Base-by-base conservation (phyloP, 2,329 filamentous ascomycete genomes). In the Lasiodiplodia sp. region DNA sequence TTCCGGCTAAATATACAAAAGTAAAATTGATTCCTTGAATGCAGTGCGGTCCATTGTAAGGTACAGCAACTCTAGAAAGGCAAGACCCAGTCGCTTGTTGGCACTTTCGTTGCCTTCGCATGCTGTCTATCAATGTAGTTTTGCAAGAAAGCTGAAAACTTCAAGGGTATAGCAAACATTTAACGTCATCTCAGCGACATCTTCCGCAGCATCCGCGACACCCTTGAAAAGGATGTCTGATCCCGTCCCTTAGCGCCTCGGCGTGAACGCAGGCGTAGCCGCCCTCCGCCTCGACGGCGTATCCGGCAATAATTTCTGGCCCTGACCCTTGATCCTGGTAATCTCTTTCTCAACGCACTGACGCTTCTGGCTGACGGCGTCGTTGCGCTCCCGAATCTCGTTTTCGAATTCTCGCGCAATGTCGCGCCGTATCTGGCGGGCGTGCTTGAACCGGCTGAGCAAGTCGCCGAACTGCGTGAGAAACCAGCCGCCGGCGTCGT, bases 401-500 rank as follows among this genome's bases (percentile, higher is more conserved):
- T 79, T 73, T 72, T 90, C 88, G 70, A 88, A 88, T 2, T 80
- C 76, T 38, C 79, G 77, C 3, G 86, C 86, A 5, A 85, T 80
- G 64, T 82, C 82, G 25, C 88, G 82, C 74, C 88, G 86, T 51
- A 84, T 82, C 69, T 83, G 82, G 51, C 88, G 82, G 34, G 84
- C 81, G 1, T 82, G 78, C 72, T 84, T 88, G 72, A 88, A 83
- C 58, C 83, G 82, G 21, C 78, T 76, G 47, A 89, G 75, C 51
- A 88, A 78, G 4, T 80, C 77, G 58, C 79, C 79, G 72, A 90
- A 89, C 62, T 83, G 81, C 1, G 85, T 83, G 1, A 89, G 80
- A 56, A 90, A 84, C 82, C 87, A 86, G 68, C 88, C 86, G 2
- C 88, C 88, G 25, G 87, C 86, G 56, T 88, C 83, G 76, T 90